Conservation (phyloP, 1,284 basidiomycete genomes). For the Albatrellus sp. region DNA sequence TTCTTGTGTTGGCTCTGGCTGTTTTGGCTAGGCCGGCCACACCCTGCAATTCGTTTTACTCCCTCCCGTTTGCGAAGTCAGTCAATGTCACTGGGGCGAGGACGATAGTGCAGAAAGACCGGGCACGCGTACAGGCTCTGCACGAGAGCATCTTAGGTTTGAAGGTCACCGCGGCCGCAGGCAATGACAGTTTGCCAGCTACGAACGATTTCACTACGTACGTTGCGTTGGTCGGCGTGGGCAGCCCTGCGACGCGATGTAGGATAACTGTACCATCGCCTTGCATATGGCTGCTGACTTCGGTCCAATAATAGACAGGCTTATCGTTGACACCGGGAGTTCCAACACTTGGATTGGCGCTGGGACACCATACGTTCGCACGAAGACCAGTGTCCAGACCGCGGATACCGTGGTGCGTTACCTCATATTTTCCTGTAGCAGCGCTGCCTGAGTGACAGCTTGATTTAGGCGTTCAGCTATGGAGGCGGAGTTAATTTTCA, state of each 20-base stretch:
- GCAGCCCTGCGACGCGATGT: constrained; percentile 22
- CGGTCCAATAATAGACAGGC: constrained; percentile 13
- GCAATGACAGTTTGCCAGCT: constrained; percentile 22
- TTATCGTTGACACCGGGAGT: constrained; percentile 18
- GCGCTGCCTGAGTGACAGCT: background rate
- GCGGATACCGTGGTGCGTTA: constrained; percentile 26
- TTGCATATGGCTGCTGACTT: background rate
- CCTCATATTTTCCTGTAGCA: background rate
- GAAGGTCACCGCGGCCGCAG: constrained; percentile 22
- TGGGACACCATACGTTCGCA: constrained; percentile 28
- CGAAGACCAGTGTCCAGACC: constrained; percentile 31
- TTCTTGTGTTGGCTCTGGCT: constrained; percentile 29
- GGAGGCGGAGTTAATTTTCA: constrained; percentile 37
- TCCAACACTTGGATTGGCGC: constrained; percentile 65
- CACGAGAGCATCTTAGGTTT: constrained; percentile 20
- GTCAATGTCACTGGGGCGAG: constrained; percentile 33
- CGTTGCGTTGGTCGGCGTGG: constrained; percentile 20
- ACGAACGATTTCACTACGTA: constrained; percentile 26
- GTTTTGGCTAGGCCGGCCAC: constrained; percentile 34
- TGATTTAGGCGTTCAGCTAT: constrained; percentile 33
- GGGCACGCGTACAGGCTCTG: constrained; percentile 33
- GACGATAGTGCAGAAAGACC: constrained; percentile 41
- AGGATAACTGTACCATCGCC: constrained; percentile 5
- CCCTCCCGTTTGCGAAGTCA: constrained; percentile 34
- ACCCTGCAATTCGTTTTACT: constrained; percentile 26